Percentiles rank a stretch among this genome's conserved stretches.
Conservation (phyloP, 1,139 yeast species). For the Casaregolazyma lundiana region DNA sequence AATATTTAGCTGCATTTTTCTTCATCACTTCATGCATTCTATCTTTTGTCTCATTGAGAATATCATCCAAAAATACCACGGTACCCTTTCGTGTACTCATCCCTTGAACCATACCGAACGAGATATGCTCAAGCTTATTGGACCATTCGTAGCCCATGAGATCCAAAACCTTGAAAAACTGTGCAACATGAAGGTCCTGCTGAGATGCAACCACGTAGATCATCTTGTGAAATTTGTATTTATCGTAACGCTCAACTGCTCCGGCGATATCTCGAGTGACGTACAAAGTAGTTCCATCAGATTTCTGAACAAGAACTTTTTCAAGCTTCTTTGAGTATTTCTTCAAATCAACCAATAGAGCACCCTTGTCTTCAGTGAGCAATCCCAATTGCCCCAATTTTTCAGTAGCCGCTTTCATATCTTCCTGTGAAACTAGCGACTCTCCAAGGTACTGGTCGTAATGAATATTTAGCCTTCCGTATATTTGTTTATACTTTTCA, state of each 20-base stretch:
- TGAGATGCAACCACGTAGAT: constrained; percentile 92
- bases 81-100: constrained; percentile 99
- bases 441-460: constrained; percentile 94
- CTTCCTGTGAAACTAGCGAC: constrained; percentile 78
- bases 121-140: constrained; percentile 68
- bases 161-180: constrained; percentile 90
- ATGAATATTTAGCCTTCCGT: constrained; percentile 83
- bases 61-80: constrained; percentile 92
- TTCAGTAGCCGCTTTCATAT: constrained; percentile 63
- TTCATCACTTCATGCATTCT: constrained; percentile 98
- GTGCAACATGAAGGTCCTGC: constrained; percentile 92
- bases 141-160: constrained; percentile 94
- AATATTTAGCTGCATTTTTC: constrained; percentile 84
- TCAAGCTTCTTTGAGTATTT: constrained; percentile 89
- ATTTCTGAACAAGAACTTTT: constrained; percentile 87
- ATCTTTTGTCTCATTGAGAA: constrained; percentile 89
- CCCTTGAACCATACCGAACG: constrained; percentile 97
- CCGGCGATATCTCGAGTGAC: constrained; percentile 97
- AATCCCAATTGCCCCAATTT: constrained; percentile 63
- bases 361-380: constrained; percentile 87
- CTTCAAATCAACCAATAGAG: constrained; percentile 79
- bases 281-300: constrained; percentile 93
- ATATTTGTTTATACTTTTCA: constrained; percentile 77
- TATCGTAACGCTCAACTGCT: constrained; percentile 84
- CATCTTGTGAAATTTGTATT: constrained; percentile 89